Base-by-base conservation (phyloP, 129 eudicot genomes). In the Heracleum sosnowskyi region DNA sequence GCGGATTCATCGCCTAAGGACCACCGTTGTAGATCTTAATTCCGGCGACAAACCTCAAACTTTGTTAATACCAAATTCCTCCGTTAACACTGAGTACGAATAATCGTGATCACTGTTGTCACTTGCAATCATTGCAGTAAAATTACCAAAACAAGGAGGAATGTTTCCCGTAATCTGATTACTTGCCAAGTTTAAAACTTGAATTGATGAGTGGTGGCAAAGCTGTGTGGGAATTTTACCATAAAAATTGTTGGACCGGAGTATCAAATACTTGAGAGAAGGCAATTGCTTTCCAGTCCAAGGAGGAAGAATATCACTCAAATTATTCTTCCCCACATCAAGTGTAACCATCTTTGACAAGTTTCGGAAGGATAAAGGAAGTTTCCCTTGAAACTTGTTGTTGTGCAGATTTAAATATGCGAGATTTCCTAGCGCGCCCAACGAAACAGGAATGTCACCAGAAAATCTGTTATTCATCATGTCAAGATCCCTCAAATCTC, bases 241-340 rank as follows among this genome's bases (percentile, higher is more conserved):
- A 0, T 37, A 7, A 7, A 37, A 37, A 37, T 7, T 37, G 40
- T 37, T 37, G 40, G 40, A 37, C 40, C 40, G 5, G 40, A 37
- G 7, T 37, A 37, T 57, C 6, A 83, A 76, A 28, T 79, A 73
- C 44, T 8, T n/a, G 55, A 83, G 15, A 47, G 2, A 44, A 1
- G 22, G 24, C 11, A 83, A 76, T 12, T 49, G 16, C 26, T 69
- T 29, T 46, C 82, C 77, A 17, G 75, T 83, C 83, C 80, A 83
- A 49, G 41, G 18, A 3, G 83, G 86, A n/a, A 83, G 18, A 1
- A 28, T 17, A 28, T 73, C 86, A 1, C 44, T 15, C 0, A 83
- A 41, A 31, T 57, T 3, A 57, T 57, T 57, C 26, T 57, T 57
- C 3, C 66, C 66, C 31, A 57, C 20, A 20, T 57, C 66, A 6